These are phyloP conservation scores for Lenwebbia sp. DNA, from an alignment of 345 rosid genomes.

Conservation along the genomic window DNA sequence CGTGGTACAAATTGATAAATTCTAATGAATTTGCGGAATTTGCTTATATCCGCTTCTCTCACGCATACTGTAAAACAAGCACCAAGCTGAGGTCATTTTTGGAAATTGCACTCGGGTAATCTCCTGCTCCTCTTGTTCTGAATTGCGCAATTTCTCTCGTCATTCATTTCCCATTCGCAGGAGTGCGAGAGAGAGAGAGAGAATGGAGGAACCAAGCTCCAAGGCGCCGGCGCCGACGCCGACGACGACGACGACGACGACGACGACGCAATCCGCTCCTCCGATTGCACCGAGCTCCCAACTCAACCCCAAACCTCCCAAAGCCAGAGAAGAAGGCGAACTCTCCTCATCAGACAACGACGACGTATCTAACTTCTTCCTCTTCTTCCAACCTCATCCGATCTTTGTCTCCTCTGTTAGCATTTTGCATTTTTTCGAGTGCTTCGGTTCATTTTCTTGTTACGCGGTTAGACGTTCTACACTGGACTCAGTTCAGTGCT, in stretches of 20 bases:
- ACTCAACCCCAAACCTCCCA: slow-evolving; percentile 8
- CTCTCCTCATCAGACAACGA: slow-evolving; percentile 62
- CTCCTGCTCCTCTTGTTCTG: neutral
- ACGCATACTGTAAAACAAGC: neutral
- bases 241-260: neutral
- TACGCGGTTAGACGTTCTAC: neutral
- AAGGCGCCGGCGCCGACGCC: neutral
- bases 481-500: neutral
- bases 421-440: neutral
- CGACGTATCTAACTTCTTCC: slow-evolving; percentile 5
- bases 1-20: neutral
- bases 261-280: neutral
- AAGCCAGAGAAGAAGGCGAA: slow-evolving; percentile 76
- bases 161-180: neutral
- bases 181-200: neutral
- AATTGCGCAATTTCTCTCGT: neutral
- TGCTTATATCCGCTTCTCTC: neutral
- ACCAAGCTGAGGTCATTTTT: neutral
- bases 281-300: neutral
- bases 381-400: neutral
- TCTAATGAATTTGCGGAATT: neutral
- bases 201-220: neutral
- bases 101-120: neutral
- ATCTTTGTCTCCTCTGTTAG: neutral
- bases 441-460: neutral